Evolutionary conservation across 2,329 filamentous ascomycete genomes (phyloP).

Genomic region (Cytospora mali): DNA sequence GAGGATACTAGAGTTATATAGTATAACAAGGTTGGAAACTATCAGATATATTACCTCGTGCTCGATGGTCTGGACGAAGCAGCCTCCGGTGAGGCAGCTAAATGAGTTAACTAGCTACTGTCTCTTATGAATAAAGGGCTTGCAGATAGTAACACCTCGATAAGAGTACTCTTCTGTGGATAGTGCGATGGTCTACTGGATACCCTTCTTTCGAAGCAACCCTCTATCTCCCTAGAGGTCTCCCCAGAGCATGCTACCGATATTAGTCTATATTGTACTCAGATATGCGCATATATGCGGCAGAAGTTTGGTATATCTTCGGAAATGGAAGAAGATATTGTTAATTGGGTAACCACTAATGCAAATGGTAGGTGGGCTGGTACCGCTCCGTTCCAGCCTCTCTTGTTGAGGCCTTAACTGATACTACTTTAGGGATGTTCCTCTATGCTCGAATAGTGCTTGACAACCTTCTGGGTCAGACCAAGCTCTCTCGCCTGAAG

Average conservation of each 20-base stretch:
- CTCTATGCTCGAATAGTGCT: conserved; percentile 8
- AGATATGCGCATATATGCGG: not conserved
- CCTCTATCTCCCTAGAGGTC: not conserved
- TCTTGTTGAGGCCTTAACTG: not conserved
- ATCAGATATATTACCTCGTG: not conserved
- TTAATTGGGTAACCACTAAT: not conserved
- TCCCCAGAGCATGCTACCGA: not conserved
- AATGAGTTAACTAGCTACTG: not conserved
- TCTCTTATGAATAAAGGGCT: not conserved
- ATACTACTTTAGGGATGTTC: not conserved
- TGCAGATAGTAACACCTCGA: not conserved
- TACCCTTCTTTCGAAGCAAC: not conserved
- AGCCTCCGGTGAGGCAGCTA: not conserved
- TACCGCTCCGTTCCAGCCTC: no score
- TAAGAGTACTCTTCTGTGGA: not conserved
- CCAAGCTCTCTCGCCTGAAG: not conserved
- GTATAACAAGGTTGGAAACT: not conserved
- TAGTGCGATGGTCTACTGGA: not conserved
- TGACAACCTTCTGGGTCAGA: not conserved
- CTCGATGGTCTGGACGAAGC: conserved; percentile 7
- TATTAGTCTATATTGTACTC: not conserved
- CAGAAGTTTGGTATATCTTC: not conserved
- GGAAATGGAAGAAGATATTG: not conserved
- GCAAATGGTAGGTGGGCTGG: not conserved
- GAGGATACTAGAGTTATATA: not conserved